Percentiles rank a stretch among this genome's conserved stretches.
Conservation (phyloP, 1,284 basidiomycete species). For the Phenoliferia sp. region DNA sequence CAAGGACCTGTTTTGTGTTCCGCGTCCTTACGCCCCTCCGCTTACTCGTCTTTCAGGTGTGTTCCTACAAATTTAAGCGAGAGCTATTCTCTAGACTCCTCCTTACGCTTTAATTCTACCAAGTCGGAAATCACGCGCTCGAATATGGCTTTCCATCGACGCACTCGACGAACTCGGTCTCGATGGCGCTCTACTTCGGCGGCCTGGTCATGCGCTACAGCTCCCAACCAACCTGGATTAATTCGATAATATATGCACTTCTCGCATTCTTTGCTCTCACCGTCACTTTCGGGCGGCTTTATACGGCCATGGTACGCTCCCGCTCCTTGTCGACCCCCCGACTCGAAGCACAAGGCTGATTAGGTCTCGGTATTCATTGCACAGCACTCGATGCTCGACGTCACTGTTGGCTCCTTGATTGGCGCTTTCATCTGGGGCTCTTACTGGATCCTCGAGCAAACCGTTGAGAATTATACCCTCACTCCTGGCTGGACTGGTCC, state of each 20-base stretch:
- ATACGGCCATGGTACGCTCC: slow-evolving; percentile 56
- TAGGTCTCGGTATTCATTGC: background rate
- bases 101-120: background rate
- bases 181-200: slow-evolving; percentile 28
- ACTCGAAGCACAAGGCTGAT: background rate
- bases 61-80: background rate
- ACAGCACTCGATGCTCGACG: slow-evolving; percentile 42
- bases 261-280: slow-evolving; percentile 59
- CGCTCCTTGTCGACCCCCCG: background rate
- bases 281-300: slow-evolving; percentile 82
- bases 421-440: slow-evolving; percentile 34
- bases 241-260: background rate
- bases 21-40: slow-evolving; percentile 84
- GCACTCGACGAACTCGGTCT: slow-evolving; percentile 61
- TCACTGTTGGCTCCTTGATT: slow-evolving; percentile 38
- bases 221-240: background rate
- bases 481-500: slow-evolving; percentile 10
- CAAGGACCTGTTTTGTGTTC: slow-evolving; percentile 77
- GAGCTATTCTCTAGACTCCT: background rate
- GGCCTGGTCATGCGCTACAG: slow-evolving; percentile 7
- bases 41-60: slow-evolving; percentile 61
- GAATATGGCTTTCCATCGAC: slow-evolving; percentile 96
- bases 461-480: slow-evolving; percentile 5
- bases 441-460: slow-evolving; percentile 8
- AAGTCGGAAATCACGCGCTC: slow-evolving; percentile 44